These are phyloP conservation scores for Populus tremula DNA, from an alignment of 345 rosid genomes.

Conservation along the genomic window DNA sequence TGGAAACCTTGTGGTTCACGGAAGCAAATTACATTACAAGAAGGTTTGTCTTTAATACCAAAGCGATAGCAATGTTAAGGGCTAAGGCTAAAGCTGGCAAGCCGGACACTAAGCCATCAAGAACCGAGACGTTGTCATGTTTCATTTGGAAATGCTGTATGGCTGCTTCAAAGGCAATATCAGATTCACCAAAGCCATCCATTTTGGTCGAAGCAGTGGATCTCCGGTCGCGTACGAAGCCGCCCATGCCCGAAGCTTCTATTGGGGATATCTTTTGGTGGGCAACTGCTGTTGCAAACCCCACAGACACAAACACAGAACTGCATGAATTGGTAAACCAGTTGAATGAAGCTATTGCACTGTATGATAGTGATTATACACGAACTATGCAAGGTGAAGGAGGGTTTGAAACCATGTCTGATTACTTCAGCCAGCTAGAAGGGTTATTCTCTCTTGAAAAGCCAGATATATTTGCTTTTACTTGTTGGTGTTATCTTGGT, in stretches of 20 bases:
- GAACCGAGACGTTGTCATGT: not conserved
- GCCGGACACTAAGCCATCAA: not conserved
- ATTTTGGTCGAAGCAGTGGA: constrained; percentile 18
- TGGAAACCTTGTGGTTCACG: constrained; percentile 15
- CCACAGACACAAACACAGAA: not conserved
- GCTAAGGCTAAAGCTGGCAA: not conserved
- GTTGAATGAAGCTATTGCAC: not conserved
- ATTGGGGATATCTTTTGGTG: constrained; percentile 6
- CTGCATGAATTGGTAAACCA: not conserved
- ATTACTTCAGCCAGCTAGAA: not conserved
- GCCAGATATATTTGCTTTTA: constrained; percentile 8
- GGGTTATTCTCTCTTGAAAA: not conserved
- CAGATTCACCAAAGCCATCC: not conserved
- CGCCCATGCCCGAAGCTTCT: not conserved
- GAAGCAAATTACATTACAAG: constrained; percentile 10
- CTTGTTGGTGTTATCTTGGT: not conserved
- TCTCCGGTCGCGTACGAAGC: constrained; percentile 6
- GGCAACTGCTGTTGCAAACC: not conserved
- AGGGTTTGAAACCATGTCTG: not conserved
- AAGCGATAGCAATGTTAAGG: not conserved
- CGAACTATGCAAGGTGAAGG: not conserved
- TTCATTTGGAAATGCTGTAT: constrained; percentile 17
- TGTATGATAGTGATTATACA: not conserved
- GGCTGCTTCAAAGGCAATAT: not conserved
- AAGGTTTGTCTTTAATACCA: not conserved